Percentiles rank a stretch among this genome's conserved stretches.
These are phyloP conservation scores for Talaromyces pinophilus DNA, from an alignment of 2,329 filamentous ascomycete species.

Conservation along the genomic window DNA sequence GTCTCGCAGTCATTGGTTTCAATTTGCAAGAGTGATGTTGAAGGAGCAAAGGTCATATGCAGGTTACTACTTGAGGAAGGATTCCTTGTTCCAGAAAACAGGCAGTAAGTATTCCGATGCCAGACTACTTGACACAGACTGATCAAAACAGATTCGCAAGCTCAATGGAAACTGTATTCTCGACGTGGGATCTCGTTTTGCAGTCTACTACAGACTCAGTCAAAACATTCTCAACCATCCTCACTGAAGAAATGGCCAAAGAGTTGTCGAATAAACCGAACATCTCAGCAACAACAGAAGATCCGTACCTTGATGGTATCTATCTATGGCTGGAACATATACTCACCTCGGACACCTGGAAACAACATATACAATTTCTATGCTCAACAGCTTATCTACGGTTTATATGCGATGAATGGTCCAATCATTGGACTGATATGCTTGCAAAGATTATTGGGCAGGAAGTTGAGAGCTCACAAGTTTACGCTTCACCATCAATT, in stretches of 20 bases:
- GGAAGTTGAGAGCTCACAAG: neutral
- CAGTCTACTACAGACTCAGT: constrained; percentile 39
- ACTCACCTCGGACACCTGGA: constrained; percentile 43
- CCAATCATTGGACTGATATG: constrained; percentile 37
- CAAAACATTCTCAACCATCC: constrained; percentile 38
- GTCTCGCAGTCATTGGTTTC: constrained; percentile 31
- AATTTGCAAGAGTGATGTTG: constrained; percentile 30
- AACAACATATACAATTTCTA: constrained; percentile 30
- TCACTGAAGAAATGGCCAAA: constrained; percentile 44
- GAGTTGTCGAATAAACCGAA: constrained; percentile 32
- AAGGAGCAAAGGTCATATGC: constrained; percentile 29
- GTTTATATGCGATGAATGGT: constrained; percentile 35
- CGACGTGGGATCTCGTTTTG: constrained; percentile 41
- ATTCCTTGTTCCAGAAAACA: constrained; percentile 31
- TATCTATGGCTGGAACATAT: constrained; percentile 55
- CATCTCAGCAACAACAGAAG: constrained; percentile 17
- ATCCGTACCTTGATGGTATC: constrained; percentile 45
- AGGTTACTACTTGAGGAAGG: constrained; percentile 32
- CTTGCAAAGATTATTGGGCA: constrained; percentile 1
- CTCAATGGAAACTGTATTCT: constrained; percentile 33
- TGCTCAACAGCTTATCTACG: constrained; percentile 36
- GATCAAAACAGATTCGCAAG: constrained; percentile 29
- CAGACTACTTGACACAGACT: neutral
- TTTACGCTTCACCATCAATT: neutral
- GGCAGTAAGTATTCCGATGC: constrained; percentile 31